These are phyloP conservation scores for Capsella rubella DNA, from an alignment of 441 rosid species.

Conservation along the genomic window DNA sequence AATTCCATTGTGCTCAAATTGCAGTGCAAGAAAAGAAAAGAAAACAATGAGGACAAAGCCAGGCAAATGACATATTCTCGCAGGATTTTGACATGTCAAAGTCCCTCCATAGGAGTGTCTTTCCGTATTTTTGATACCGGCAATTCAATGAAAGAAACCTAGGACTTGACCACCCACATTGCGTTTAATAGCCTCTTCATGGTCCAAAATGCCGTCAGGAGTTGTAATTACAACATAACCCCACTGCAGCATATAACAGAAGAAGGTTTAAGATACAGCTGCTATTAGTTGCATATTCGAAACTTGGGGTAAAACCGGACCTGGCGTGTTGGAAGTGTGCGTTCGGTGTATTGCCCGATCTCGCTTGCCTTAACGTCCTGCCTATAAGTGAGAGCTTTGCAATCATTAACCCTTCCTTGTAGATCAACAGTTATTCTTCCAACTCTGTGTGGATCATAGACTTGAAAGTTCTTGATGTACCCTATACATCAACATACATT, in stretches of 20 bases:
- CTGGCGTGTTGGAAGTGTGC: conserved; percentile 91
- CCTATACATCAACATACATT: conserved; percentile 48
- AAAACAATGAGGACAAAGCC: conserved; percentile 18
- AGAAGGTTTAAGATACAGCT: neutral
- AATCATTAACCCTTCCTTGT: conserved; percentile 88
- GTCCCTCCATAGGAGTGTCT: neutral
- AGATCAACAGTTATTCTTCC: conserved; percentile 88
- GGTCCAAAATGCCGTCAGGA: conserved; percentile 93
- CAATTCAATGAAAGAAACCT: conserved; percentile 81
- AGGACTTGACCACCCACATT: conserved; percentile 94
- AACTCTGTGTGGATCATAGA: conserved; percentile 82
- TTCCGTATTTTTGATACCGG: neutral
- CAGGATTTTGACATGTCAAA: neutral
- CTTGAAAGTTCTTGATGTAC: conserved; percentile 75
- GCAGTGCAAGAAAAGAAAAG: conserved; percentile 30
- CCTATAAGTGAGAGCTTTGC: conserved; percentile 81
- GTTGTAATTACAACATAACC: conserved; percentile 93
- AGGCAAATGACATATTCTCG: conserved; percentile 19
- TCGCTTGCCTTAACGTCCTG: conserved; percentile 93
- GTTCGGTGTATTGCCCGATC: conserved; percentile 64
- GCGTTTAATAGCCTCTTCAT: conserved; percentile 82
- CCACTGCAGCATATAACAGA: conserved; percentile 67
- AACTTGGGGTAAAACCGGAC: conserved; percentile 36
- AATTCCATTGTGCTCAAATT: conserved; percentile 11
- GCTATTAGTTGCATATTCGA: neutral